Base-by-base conservation (phyloP, 2,329 filamentous ascomycete genomes). In the Arthrocladium fulminans region DNA sequence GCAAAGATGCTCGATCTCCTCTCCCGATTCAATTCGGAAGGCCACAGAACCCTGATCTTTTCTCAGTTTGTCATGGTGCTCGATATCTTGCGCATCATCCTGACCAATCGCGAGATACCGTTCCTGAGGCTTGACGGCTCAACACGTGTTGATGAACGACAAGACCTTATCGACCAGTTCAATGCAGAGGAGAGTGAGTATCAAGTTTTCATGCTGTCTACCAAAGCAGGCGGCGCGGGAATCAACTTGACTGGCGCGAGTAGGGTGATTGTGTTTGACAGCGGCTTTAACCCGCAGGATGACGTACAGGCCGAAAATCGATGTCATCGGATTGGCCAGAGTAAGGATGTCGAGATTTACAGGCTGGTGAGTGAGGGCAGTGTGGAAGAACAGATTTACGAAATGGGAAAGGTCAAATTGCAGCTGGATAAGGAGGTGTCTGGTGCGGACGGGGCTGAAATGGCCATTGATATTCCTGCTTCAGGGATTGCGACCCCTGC, bases 221-320 rank as follows among this genome's bases (percentile, higher is more conserved):
- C 92, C 0, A 90, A 88, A 51, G 89, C 90, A 0, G 92, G 92
- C 45, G 92, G 92, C n/a, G 92, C 90, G 0, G 92, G 92, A 34
- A 94, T 98, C 70, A 98, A 98, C 66, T 70, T 98, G 47, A 92
- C 90, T 6, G 86, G 85, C 29, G 92, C 92, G 3, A 97, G 97
- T 72, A 97, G 96, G 68, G 90, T 98, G 58, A 80, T 98, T 66
- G 92, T 98, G 60, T 96, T 97, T 64, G 92, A 98, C 66, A 85
- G 86, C 54, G 87, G 83, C n/a, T 95, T 96, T 70, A 98, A 98
- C 59, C 92, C 92, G 0, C 92, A 98, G 63, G 90, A 97, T 58
- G 92, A 98, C 62, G 82, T 95, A n/a, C 92, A 98, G 65, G 92
- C 92, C 0, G 92, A 97, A 72, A 97, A 98, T 65, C 83, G 92